Conservation (phyloP, 208 protist genomes). For the Trypanosoma cruzi region DNA sequence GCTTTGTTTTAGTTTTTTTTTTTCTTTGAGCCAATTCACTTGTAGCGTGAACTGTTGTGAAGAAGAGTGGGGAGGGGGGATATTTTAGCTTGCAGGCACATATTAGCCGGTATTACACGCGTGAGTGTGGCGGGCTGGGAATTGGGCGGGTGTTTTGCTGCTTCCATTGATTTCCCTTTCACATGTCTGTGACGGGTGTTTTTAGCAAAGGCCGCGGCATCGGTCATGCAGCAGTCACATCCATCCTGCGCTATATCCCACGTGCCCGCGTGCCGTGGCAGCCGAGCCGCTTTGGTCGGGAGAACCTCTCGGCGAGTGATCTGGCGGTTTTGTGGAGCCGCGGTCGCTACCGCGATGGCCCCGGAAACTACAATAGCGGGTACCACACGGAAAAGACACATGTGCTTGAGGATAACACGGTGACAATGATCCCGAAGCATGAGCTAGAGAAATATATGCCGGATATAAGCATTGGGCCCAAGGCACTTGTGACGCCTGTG, state of each 20-base stretch:
- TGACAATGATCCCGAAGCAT: constrained; percentile 87
- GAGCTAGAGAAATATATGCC: constrained; percentile 93
- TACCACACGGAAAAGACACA: constrained; percentile 88
- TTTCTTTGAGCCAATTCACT: no score
- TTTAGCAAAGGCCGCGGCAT: constrained; percentile 67
- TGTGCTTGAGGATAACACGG: constrained; percentile 75
- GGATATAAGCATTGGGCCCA: constrained; percentile 83
- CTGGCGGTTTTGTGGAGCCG: constrained; percentile 71
- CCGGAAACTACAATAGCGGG: constrained; percentile 90
- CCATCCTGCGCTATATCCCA: constrained; percentile 84
- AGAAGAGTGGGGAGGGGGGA: background rate
- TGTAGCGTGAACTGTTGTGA: no score
- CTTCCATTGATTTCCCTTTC: constrained; percentile 10
- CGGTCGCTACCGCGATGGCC: constrained; percentile 79
- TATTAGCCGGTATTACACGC: background rate
- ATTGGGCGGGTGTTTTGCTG: constrained; percentile 12
- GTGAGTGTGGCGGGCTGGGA: background rate
- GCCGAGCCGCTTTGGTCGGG: constrained; percentile 85
- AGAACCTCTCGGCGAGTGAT: constrained; percentile 78
- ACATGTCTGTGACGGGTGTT: constrained; percentile 83
- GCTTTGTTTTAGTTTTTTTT: no score
- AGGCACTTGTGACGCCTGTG: constrained; percentile 89
- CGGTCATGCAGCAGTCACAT: constrained; percentile 62
- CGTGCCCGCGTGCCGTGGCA: constrained; percentile 88
- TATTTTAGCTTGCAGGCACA: background rate